These are phyloP conservation scores for Lagenaria siceraria DNA, from an alignment of 306 rosid species.

Conservation along the genomic window DNA sequence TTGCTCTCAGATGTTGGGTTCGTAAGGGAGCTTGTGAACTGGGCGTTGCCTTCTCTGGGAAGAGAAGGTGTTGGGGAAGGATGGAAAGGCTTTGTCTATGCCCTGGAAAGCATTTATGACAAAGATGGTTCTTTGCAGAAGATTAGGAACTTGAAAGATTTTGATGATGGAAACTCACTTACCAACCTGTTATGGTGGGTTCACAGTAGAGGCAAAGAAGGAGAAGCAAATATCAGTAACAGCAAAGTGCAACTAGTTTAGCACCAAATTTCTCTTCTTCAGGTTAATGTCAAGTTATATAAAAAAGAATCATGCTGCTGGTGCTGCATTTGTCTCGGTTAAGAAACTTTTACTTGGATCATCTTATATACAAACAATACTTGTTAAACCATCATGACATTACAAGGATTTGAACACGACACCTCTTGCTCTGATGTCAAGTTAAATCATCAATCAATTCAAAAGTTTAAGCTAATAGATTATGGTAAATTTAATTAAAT, in stretches of 20 bases:
- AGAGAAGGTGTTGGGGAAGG: slow-evolving; percentile 69
- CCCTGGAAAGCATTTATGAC: slow-evolving; percentile 49
- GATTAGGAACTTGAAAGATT: slow-evolving; percentile 34
- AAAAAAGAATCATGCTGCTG: not conserved
- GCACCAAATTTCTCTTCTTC: not conserved
- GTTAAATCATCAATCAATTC: too few relatives aligned
- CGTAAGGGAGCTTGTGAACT: slow-evolving; percentile 58
- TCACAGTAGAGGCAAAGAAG: slow-evolving; percentile 40
- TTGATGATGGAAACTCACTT: slow-evolving; percentile 66
- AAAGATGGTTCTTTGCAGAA: slow-evolving; percentile 37
- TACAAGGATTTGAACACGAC: too few relatives aligned
- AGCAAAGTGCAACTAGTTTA: slow-evolving; percentile 15
- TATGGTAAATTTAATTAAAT: too few relatives aligned
- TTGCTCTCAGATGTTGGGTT: slow-evolving; percentile 43
- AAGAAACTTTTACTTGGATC: too few relatives aligned
- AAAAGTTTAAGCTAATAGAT: too few relatives aligned
- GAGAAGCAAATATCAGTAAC: not conserved
- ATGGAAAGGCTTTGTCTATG: slow-evolving; percentile 68
- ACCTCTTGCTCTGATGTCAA: too few relatives aligned
- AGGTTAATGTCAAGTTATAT: too few relatives aligned
- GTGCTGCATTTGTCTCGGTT: not conserved
- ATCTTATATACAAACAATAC: too few relatives aligned
- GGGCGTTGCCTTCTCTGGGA: slow-evolving; percentile 54
- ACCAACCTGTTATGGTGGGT: slow-evolving; percentile 78
- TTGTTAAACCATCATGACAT: too few relatives aligned